Conservation (phyloP, 208 protist genomes). For the Trypanosoma congolense region DNA sequence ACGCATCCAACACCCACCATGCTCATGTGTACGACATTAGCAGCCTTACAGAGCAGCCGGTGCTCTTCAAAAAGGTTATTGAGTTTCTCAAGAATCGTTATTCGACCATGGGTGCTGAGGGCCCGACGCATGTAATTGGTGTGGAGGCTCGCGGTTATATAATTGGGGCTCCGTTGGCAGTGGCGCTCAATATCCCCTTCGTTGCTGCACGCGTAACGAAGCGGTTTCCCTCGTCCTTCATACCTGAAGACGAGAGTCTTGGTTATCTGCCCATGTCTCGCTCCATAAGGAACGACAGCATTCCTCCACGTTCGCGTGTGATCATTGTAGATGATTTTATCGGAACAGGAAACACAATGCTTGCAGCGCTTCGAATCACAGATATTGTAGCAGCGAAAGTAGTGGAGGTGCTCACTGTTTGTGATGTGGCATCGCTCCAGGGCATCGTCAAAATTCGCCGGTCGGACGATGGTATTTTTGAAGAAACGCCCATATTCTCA, state of each 20-base stretch:
- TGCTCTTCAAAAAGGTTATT: constrained; percentile 56
- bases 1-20: not conserved
- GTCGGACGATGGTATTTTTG: constrained; percentile 28
- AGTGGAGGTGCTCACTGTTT: constrained; percentile 66
- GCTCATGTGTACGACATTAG: constrained; percentile 77
- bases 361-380: constrained; percentile 60
- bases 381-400: constrained; percentile 52
- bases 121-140: constrained; percentile 69
- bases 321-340: constrained; percentile 90
- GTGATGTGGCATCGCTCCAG: constrained; percentile 51
- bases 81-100: constrained; percentile 66
- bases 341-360: constrained; percentile 61
- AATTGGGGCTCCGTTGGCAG: constrained; percentile 67
- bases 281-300: constrained; percentile 52
- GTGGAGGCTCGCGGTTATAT: constrained; percentile 80
- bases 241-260: constrained; percentile 18
- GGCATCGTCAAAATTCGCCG: constrained; percentile 72
- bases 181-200: constrained; percentile 72
- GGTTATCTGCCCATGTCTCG: constrained; percentile 37
- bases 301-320: constrained; percentile 53
- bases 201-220: constrained; percentile 55
- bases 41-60: constrained; percentile 72
- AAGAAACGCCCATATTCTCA: constrained; percentile 62
- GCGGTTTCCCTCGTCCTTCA: constrained; percentile 38
- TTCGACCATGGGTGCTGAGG: constrained; percentile 36